Conservation (phyloP, 2,329 filamentous ascomycete genomes). For the Capronia americana region DNA sequence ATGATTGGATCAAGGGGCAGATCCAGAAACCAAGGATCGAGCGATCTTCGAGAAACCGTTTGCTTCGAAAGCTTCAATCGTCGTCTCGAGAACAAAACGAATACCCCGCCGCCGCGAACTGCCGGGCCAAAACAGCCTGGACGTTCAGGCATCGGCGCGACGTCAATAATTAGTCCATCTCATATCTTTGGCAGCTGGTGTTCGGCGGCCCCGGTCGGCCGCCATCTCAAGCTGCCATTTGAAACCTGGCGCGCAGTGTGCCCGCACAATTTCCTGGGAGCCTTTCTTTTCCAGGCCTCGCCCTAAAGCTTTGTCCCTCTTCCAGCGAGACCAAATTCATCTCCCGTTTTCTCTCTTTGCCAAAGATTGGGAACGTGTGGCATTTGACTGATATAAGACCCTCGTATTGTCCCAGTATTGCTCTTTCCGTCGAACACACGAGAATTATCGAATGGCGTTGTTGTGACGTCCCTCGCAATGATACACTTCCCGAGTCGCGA, state of each 20-base stretch:
- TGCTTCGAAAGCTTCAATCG: conserved; percentile 10
- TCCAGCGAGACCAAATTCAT: not conserved
- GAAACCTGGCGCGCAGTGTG: not conserved
- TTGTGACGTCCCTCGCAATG: not conserved
- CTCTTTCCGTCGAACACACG: not conserved
- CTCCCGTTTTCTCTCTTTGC: not conserved
- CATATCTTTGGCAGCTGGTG: not conserved
- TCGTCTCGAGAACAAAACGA: not conserved
- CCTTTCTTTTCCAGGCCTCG: not conserved
- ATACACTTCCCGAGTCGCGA: not conserved
- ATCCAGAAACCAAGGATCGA: conserved; percentile 2
- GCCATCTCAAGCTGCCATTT: no score
- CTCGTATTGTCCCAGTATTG: not conserved
- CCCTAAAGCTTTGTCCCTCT: not conserved
- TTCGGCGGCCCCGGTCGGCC: no score
- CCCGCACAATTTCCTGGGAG: not conserved
- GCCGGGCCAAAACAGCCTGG: not conserved
- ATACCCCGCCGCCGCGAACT: not conserved
- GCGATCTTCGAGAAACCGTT: conserved; percentile 12
- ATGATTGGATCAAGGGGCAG: conserved; percentile 15
- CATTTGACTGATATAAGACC: not conserved
- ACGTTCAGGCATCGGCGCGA: not conserved
- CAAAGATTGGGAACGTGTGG: not conserved
- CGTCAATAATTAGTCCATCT: not conserved
- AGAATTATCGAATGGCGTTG: not conserved